These are phyloP conservation scores for Vaccinium vitisidaea DNA, from an alignment of 148 eudicot genomes.

Conservation along the genomic window DNA sequence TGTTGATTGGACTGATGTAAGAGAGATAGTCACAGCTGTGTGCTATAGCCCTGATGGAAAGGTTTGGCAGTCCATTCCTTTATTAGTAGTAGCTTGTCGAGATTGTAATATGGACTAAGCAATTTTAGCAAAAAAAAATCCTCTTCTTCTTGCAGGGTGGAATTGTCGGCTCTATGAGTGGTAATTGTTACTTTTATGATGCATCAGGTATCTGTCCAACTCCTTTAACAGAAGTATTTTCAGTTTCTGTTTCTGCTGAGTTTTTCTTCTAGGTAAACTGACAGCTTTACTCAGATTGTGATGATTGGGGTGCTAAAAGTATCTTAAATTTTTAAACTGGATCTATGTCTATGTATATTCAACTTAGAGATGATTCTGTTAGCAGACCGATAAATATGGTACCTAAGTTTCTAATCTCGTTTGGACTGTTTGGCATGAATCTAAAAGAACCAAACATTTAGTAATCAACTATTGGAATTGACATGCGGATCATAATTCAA, in stretches of 20 bases:
- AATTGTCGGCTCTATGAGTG: conserved; percentile 61
- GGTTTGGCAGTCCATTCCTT: conserved; percentile 35
- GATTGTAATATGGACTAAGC: background rate
- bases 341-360: background rate
- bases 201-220: conserved; percentile 43
- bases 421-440: background rate
- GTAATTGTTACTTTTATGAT: conserved; percentile 49
- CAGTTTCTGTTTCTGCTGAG: too few relatives aligned
- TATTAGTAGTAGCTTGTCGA: background rate
- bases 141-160: conserved; percentile 50
- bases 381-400: background rate
- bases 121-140: background rate
- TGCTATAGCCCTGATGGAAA: conserved; percentile 71
- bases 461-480: background rate
- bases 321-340: background rate
- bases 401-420: background rate
- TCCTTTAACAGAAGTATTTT: background rate
- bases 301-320: too few relatives aligned
- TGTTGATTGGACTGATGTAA: conserved; percentile 68
- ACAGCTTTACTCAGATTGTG: too few relatives aligned
- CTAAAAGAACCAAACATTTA: background rate
- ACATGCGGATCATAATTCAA: background rate
- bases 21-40: conserved; percentile 76
- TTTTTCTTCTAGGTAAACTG: too few relatives aligned
- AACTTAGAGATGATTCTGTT: background rate